Evolutionary conservation across 2,329 filamentous ascomycete genomes (phyloP).

Genomic region (Botrytis pseudocinerea): DNA sequence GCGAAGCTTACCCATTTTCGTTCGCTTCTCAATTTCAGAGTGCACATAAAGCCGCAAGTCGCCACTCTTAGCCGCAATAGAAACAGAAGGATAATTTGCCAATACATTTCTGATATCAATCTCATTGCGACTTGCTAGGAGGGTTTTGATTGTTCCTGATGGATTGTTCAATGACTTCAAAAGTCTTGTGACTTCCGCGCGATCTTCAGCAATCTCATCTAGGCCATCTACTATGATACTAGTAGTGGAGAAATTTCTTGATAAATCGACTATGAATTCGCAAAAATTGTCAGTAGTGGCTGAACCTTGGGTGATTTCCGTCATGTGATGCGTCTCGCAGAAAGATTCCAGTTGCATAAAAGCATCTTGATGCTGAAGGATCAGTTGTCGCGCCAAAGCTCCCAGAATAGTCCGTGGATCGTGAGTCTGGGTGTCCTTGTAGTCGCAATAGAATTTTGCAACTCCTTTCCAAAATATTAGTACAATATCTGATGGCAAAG

Average conservation of each 20-base stretch:
- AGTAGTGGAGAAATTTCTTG: slow-evolving; percentile 25
- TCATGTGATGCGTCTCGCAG: slow-evolving; percentile 6
- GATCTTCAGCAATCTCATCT: slow-evolving; percentile 34
- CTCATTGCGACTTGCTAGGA: slow-evolving; percentile 28
- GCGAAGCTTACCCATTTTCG: slow-evolving; percentile 16
- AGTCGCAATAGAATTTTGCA: slow-evolving; percentile 22
- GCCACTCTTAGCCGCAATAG: slow-evolving; percentile 28
- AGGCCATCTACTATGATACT: slow-evolving; percentile 38
- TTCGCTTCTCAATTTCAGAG: slow-evolving; percentile 26
- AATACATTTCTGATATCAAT: slow-evolving; percentile 23
- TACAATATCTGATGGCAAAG: neutral
- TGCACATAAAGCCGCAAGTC: slow-evolving; percentile 30
- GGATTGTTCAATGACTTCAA: slow-evolving; percentile 22
- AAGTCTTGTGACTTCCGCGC: slow-evolving; percentile 18
- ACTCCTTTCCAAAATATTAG: slow-evolving; percentile 20
- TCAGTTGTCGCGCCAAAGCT: slow-evolving; percentile 36
- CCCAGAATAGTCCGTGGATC: slow-evolving; percentile 27
- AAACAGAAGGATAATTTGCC: slow-evolving; percentile 16
- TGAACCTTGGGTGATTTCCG: neutral
- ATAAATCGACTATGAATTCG: slow-evolving; percentile 15
- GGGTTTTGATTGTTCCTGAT: slow-evolving; percentile 25
- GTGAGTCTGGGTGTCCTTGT: slow-evolving; percentile 18
- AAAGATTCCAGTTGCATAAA: slow-evolving; percentile 27
- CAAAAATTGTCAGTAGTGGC: slow-evolving; percentile 17
- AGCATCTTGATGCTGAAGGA: slow-evolving; percentile 33